A percentile compares a stretch with the other conserved stretches of the same genome.
Conservation (phyloP, 1,284 basidiomycete genomes). For the Mycena citricolor region DNA sequence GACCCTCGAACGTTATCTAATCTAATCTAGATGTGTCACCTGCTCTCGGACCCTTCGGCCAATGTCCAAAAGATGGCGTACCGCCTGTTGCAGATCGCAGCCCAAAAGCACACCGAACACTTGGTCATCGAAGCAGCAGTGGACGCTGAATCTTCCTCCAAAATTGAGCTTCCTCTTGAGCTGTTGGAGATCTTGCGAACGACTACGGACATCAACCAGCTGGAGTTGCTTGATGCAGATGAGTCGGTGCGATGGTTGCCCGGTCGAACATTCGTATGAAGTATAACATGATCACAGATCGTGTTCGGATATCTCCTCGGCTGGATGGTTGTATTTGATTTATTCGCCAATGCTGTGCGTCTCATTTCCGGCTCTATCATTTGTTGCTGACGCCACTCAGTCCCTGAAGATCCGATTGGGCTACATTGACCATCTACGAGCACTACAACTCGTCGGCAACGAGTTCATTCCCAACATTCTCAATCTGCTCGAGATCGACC, state of each 20-base stretch:
- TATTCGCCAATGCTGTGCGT: slow-evolving; percentile 84
- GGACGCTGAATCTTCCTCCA: slow-evolving; percentile 53
- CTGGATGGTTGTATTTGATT: slow-evolving; percentile 90
- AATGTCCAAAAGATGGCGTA: slow-evolving; percentile 75
- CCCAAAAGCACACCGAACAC: slow-evolving; percentile 70
- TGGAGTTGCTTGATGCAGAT: slow-evolving; percentile 25
- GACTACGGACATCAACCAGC: slow-evolving; percentile 41
- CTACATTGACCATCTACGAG: slow-evolving; percentile 86
- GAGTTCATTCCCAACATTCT: slow-evolving; percentile 80
- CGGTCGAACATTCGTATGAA: background rate
- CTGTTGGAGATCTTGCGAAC: slow-evolving; percentile 65
- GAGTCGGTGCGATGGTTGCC: slow-evolving; percentile 14
- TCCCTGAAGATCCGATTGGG: slow-evolving; percentile 78
- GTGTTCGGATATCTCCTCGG: slow-evolving; percentile 72
- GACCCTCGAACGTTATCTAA: background rate
- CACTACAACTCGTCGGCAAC: slow-evolving; percentile 60
- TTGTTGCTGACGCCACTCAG: slow-evolving; percentile 36
- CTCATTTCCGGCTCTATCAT: background rate
- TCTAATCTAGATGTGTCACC: slow-evolving; percentile 64
- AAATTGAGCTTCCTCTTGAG: slow-evolving; percentile 61
- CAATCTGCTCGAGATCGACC: slow-evolving; percentile 63
- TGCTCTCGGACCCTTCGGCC: slow-evolving; percentile 64
- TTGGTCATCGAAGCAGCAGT: slow-evolving; percentile 86
- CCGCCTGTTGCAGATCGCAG: slow-evolving; percentile 60
- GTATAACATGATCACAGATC: slow-evolving; percentile 32